phyloP scores from a whole-genome alignment of 768 basidiomycete genomes.

The Boletus fagicola region DNA sequence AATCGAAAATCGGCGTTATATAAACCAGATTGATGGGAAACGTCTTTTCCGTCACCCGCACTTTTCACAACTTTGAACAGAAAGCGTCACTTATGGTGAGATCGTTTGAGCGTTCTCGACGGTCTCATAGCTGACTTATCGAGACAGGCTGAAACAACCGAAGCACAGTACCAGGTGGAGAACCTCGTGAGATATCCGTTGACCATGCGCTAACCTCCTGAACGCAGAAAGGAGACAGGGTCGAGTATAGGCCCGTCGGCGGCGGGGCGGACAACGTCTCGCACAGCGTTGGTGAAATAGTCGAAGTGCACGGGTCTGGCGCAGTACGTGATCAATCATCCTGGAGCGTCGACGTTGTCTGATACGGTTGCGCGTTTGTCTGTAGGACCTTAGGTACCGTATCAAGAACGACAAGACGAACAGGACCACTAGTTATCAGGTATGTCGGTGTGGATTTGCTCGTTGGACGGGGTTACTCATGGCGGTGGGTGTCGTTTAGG shows the following conservation, averaged over 20 bases:
- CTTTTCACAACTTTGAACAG: background rate
- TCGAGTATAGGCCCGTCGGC: constrained; percentile 46
- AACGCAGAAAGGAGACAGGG: constrained; percentile 37
- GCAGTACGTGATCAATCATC: constrained; percentile 25
- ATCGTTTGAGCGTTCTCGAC: background rate
- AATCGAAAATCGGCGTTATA: constrained; percentile 11
- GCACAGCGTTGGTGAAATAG: constrained; percentile 38
- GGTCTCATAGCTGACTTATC: constrained; percentile 1
- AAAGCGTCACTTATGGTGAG: constrained; percentile 15
- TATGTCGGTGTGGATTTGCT: constrained; percentile 1
- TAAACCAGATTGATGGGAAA: constrained; percentile 3
- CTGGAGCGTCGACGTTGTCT: background rate
- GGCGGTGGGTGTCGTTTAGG: constrained; percentile 16
- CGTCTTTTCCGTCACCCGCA: background rate
- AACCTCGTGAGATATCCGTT: rapidly evolving
- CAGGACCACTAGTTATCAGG: constrained; percentile 41
- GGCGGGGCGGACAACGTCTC: constrained; percentile 39
- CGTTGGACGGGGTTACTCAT: background rate
- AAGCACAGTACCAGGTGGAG: constrained; percentile 27
- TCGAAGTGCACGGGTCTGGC: constrained; percentile 33
- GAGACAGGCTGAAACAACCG: constrained; percentile 18
- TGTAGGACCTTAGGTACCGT: constrained; percentile 34
- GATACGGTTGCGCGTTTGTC: background rate
- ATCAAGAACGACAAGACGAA: constrained; percentile 46
- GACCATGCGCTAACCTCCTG: background rate